Evolutionary conservation across 129 eudicot species (phyloP), one percentile per base, ranked within the genome.

Genomic region (Lactuca saligna): DNA sequence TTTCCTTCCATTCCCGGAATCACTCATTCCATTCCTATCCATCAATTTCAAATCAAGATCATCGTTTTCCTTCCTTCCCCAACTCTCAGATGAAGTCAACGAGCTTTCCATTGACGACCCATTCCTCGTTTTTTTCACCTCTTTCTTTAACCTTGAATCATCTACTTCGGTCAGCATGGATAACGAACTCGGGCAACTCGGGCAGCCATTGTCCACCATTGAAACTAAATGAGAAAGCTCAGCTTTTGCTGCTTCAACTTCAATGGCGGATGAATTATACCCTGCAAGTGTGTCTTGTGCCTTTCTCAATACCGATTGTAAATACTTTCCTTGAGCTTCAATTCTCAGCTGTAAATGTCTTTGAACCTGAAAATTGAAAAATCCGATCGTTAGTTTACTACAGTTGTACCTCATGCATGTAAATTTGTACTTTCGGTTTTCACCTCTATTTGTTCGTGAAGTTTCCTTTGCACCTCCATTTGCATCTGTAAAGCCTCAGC

Each of bases 381-480:
- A 10, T 12, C 41, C 34, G 20, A 46, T 44, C 14, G 42, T 60
- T 33, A 11, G 16, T 65, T 60, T 46, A 64, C 38, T 46, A n/a
- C 20, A 51, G 10, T 29, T 60, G 54, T 51, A 67, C 55, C 32
- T 58, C 31, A 65, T 56, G 38, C 66, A 66, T 75, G 15, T 51
- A 66, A 60, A 49, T 58, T 20, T 59, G 44, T 61, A 68, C 58
- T 29, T 68, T 53, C 4, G 6, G 3, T 46, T 14, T 68, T 69
- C 68, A 94, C 99, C 95, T 93, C 95, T 46, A 93, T 85, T 66
- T 93, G 99, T 75, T 93, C 95, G 59, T 87, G 92, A 32, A 93
- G 97, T 71, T 85, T 85, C 73, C 90, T 93, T 83, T 93, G 99
- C 69, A 89, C 93, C 68, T 93, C 91, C 88, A 89, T 93, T 82